Evolutionary conservation across 1,284 basidiomycete genomes (phyloP).

Genomic region (Cerrena zonata): DNA sequence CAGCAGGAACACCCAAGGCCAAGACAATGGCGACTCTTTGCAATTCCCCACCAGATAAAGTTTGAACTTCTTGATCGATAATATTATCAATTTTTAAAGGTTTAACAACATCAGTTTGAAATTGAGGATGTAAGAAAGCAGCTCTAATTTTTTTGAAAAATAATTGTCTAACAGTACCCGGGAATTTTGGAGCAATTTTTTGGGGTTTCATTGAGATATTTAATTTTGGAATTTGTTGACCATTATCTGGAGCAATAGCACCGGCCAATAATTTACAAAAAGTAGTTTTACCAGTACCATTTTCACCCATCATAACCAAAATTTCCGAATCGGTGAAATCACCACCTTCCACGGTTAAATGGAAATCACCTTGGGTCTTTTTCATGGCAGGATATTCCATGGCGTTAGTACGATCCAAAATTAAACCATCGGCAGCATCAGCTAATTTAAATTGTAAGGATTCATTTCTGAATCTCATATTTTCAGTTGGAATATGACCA

Average conservation of each 20-base stretch:
- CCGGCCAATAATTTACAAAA: constrained; percentile 90
- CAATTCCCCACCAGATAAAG: constrained; percentile 91
- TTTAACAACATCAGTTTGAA: constrained; percentile 93
- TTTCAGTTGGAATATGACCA: constrained; percentile 96
- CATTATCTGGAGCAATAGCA: constrained; percentile 78
- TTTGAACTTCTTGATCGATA: constrained; percentile 94
- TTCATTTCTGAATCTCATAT: constrained; percentile 92
- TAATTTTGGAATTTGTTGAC: constrained; percentile 72
- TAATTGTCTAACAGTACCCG: constrained; percentile 87
- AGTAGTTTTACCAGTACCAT: constrained; percentile 96
- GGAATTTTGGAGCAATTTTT: constrained; percentile 92
- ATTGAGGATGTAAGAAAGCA: constrained; percentile 94
- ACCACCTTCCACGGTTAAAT: constrained; percentile 82
- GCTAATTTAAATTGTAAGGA: constrained; percentile 93
- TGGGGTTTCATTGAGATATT: constrained; percentile 92
- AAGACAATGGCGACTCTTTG: constrained; percentile 93
- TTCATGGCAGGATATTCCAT: constrained; percentile 91
- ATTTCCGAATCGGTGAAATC: constrained; percentile 95
- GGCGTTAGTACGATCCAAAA: constrained; percentile 77
- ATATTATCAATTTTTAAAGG: constrained; percentile 90
- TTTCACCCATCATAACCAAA: constrained; percentile 95
- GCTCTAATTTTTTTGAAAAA: constrained; percentile 89
- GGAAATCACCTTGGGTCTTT: constrained; percentile 90
- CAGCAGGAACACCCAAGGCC: constrained; percentile 77
- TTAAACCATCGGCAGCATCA: constrained; percentile 84